Conservation (phyloP, 2,329 filamentous ascomycete genomes). For the Colletotrichum sublineola region DNA sequence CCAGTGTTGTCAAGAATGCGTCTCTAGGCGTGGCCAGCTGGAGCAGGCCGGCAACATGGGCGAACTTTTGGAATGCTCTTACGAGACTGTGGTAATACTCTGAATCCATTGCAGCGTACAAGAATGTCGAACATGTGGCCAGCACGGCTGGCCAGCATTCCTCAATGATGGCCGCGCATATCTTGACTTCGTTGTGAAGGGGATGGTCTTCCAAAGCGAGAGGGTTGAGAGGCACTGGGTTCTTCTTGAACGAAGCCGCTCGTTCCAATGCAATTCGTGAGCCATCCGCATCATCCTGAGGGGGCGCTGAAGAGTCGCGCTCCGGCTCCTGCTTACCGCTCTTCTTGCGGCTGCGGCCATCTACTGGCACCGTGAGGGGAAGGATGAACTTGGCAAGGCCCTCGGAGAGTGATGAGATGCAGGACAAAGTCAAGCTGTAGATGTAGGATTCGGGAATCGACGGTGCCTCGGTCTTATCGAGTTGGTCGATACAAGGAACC, state of each 20-base stretch:
- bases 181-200: slow-evolving; percentile 77
- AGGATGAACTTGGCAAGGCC: slow-evolving; percentile 93
- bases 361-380: slow-evolving; percentile 87
- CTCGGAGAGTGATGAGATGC: slow-evolving; percentile 91
- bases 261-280: slow-evolving; percentile 63
- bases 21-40: slow-evolving; percentile 89
- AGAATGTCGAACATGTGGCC: slow-evolving; percentile 93
- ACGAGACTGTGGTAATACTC: slow-evolving; percentile 95
- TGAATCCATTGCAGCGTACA: slow-evolving; percentile 91
- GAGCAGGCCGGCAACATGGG: slow-evolving; percentile 92
- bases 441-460: slow-evolving; percentile 91
- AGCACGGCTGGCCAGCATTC: slow-evolving; percentile 96
- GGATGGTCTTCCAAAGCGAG: slow-evolving; percentile 80
- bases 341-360: slow-evolving; percentile 68
- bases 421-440: slow-evolving; percentile 89
- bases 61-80: slow-evolving; percentile 92
- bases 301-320: slow-evolving; percentile 58
- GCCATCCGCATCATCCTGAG: slow-evolving; percentile 53
- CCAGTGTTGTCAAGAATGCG: slow-evolving; percentile 93
- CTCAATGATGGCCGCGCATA: slow-evolving; percentile 86
- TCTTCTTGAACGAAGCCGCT: slow-evolving; percentile 78
- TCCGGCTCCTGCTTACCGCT: slow-evolving; percentile 59
- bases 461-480: slow-evolving; percentile 92
- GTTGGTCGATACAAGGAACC: slow-evolving; percentile 90
- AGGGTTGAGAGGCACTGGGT: slow-evolving; percentile 87